Evolutionary conservation across 2,329 filamentous ascomycete species (phyloP), one percentile per base, ranked within the genome.

Genomic region (Hypoxylon rubiginosum): DNA sequence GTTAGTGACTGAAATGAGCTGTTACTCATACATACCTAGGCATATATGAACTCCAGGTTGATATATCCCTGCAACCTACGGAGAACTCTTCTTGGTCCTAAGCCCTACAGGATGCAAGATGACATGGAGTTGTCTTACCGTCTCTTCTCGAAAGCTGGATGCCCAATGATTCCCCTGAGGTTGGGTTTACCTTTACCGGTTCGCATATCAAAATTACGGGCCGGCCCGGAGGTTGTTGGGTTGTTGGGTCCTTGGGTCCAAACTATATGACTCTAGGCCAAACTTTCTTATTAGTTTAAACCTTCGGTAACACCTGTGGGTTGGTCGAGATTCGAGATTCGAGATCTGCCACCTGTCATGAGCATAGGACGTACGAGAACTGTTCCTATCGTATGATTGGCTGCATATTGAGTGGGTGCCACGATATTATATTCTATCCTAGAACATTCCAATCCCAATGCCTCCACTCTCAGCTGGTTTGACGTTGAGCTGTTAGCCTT

Each of bases 191-290:
- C 49, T 43, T 48, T n/a, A 21, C 54, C 50, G 50, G 51, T 62
- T 52, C 50, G 49, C 51, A 53, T 39, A 62, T 65, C 58, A 59
- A 56, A 17, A 49, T 54, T 8, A 36, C 66, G 66, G 66, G 54
- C 66, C 66, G 66, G 57, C 36, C 66, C 66, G 66, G 49, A 39
- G 9, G 56, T 45, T 43, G 45, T 36, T 58, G 49, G n/a, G 30
- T 36, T 32, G n/a, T n/a, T 58, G 49, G 11, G 24, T 21, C 46
- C 41, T 58, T 39, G 50, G 56, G 15, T 50, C 58, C 28, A 15
- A 26, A 41, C 49, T 55, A 36, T 30, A n/a, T 34, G 21, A 8
- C 30, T 36, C n/a, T 30, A 13, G 13, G 21, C 46, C 39, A 11
- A 57, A 57, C 28, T 36, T 52, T 41, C 19, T 30, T 30, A 26